Base-by-base conservation (phyloP, 1,139 yeast genomes). In the Pichia sp. region DNA sequence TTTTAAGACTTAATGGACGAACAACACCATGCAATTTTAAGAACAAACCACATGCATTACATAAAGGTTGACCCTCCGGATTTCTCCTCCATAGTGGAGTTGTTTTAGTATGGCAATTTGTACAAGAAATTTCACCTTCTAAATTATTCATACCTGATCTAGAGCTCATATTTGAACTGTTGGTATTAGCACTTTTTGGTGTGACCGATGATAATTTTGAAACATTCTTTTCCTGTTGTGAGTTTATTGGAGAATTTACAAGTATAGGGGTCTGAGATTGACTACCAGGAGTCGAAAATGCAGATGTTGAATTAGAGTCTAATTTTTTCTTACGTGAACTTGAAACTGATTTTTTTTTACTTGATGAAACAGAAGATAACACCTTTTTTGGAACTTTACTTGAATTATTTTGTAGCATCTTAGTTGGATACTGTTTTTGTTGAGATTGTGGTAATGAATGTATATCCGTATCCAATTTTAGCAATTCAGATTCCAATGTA, bases 31-130 rank as follows among this genome's bases (percentile, higher is more conserved):
- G 97, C 40, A 90, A 73, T 66, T 90, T 90, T 59, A 86, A 72
- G 60, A 92, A 90, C 52, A 90, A 71, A 0, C 97, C 97, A 69
- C 97, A 90, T 1, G 97, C 97, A 66, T 90, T 92, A 64, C 97
- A 90, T 52, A 90, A 71, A 1, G 96, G 95, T 59, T 87, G 88
- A 9, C 97, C 97, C 25, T 85, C 85, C 25, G 92, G 92, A 62
- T 88, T 92, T 50, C 97, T 74, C 62, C 98, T 76, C 97, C 97
- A 90, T 39, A 92, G 71, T 2, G 98, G 97, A 0, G 98, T 90
- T 7, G 95, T 90, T 59, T 80, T 86, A 1, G 98, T 90, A 59
- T 84, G 82, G 67, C 98, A 90, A 68, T 92, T 92, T 24, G 92
- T 81, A 65, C 97, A 90, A 3, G 62, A 53, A 9, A 61, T 58